Base-by-base conservation (phyloP, 2,329 filamentous ascomycete genomes). In the Ambrosiella xylebori region DNA sequence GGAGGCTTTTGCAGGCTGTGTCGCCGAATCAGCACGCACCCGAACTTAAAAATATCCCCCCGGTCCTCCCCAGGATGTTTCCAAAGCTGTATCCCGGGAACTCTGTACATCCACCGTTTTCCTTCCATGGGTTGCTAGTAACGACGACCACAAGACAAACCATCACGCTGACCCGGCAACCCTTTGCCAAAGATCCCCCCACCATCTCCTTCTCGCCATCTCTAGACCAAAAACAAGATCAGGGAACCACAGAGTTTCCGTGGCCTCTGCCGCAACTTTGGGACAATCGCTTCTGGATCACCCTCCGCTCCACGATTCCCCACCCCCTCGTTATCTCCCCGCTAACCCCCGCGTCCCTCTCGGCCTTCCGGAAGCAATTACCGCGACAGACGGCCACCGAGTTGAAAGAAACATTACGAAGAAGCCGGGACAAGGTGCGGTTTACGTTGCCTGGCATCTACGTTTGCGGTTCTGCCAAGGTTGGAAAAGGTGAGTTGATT, bases 241-340 rank as follows among this genome's bases (percentile, higher is more conserved):
- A 36, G 36, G 27, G 19, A 15, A 3, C 11, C 17, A 9, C 17
- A 5, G 27, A 19, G 15, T 35, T 17, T 13, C 37, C 53, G 19
- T 70, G 68, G 69, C 60, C 58, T 40, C 61, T 56, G 1, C 73
- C 71, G 68, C 60, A 63, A 52, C 65, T 76, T 57, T 85, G 75
- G 69, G 81, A 85, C 65, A 77, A 79, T 0, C 77, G 81, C 1
- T 84, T 76, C 67, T 85, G 81, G 81, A 67, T 83, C 13, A 71
- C 74, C 13, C 58, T 80, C 8, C 67, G 68, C 17, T 68, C 72
- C 52, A 71, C 73, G 4, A 67, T 73, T 6, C 71, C 71, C 2
- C 69, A 69, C 54, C 65, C 66, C 12, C 67, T 77, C 13, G 65
- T 69, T 15, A 61, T 81, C 1, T 70, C 70, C 39, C 78, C 78